These are phyloP conservation scores for Salix udensis DNA, from an alignment of 345 rosid genomes.

Conservation along the genomic window DNA sequence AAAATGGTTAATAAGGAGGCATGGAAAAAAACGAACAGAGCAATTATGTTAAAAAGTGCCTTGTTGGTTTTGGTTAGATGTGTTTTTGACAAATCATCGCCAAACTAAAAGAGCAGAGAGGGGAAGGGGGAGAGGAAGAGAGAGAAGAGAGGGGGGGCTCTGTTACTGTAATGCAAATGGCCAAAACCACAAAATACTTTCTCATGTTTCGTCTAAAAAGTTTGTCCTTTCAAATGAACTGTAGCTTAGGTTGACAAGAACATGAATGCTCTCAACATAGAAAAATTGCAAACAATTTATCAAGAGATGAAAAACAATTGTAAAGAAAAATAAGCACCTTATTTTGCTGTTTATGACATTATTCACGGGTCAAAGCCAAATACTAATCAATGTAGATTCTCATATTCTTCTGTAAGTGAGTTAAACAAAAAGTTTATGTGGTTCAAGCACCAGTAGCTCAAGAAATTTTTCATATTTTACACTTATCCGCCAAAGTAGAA, in stretches of 20 bases:
- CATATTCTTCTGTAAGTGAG: background rate
- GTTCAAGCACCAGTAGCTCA: background rate
- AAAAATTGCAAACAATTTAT: background rate
- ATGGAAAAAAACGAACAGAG: too few species aligned
- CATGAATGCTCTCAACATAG: background rate
- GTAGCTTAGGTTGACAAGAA: background rate
- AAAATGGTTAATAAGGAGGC: background rate
- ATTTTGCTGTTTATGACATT: background rate
- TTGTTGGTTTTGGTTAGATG: background rate
- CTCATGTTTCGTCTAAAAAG: background rate
- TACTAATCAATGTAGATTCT: background rate
- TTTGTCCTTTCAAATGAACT: background rate
- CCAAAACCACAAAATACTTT: background rate
- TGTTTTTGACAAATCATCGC: background rate
- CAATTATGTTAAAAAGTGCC: too few species aligned
- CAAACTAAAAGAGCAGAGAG: background rate
- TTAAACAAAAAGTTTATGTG: background rate
- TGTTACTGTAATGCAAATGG: background rate
- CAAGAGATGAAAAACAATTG: background rate
- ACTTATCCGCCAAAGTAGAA: background rate
- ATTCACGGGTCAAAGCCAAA: background rate
- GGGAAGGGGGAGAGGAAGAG: too few species aligned
- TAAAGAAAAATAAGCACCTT: background rate
- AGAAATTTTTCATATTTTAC: background rate
- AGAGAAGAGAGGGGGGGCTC: too few species aligned